Evolutionary conservation across 1,284 basidiomycete genomes (phyloP).

Genomic region (Agaricales sp.): DNA sequence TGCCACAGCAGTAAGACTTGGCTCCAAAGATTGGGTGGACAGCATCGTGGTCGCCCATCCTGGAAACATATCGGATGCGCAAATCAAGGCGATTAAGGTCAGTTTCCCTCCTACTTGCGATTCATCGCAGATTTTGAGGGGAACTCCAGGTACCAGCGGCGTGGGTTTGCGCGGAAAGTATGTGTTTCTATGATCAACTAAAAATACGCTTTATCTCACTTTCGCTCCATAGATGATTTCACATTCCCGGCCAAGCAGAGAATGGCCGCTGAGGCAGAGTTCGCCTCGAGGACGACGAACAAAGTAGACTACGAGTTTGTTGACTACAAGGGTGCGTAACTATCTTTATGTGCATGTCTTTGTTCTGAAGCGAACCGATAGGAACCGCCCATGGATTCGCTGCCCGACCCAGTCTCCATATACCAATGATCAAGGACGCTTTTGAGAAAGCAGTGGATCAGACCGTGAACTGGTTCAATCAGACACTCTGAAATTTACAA

Average conservation of each 20-base stretch:
- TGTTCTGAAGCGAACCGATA: constrained; percentile 14
- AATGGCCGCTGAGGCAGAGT: constrained; percentile 30
- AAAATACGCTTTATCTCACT: too few relatives aligned
- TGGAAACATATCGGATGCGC: constrained; percentile 26
- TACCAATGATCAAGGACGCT: constrained; percentile 36
- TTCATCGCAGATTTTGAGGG: too few relatives aligned
- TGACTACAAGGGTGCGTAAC: constrained; percentile 23
- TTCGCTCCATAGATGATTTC: constrained; percentile 39
- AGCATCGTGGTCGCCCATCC: constrained; percentile 52
- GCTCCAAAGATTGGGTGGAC: constrained; percentile 28
- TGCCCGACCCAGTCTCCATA: constrained; percentile 34
- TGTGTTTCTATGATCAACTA: too few relatives aligned
- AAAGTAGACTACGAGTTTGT: constrained; percentile 43
- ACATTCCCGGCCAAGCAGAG: constrained; percentile 30
- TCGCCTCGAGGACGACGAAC: constrained; percentile 30
- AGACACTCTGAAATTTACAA: constrained; percentile 19
- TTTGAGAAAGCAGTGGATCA: constrained; percentile 38
- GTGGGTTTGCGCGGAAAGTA: constrained; percentile 52
- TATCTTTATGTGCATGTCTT: not conserved
- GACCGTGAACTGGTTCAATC: constrained; percentile 36
- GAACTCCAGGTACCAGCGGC: constrained; percentile 33
- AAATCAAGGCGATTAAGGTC: too few relatives aligned
- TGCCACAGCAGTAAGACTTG: constrained; percentile 28
- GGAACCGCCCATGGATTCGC: constrained; percentile 52
- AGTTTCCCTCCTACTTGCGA: too few relatives aligned